Base-by-base conservation (phyloP, 2,329 filamentous ascomycete species). In the Arachnopeziza araneosa region DNA sequence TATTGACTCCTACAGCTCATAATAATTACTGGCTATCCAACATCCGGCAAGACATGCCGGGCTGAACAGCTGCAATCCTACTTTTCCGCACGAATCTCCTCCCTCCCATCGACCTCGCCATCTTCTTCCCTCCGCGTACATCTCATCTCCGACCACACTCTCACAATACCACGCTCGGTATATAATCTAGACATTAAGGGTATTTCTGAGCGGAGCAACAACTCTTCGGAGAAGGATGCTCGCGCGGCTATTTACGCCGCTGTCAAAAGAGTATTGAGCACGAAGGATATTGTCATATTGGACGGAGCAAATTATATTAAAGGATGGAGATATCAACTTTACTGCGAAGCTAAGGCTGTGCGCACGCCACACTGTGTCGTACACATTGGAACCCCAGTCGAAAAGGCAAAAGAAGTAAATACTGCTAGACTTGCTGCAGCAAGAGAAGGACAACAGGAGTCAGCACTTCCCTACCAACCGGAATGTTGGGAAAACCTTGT, bases 271-370 rank as follows among this genome's bases (percentile, higher is more conserved):
- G 82, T 86, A 54, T 79, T 96, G 30, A 85, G 83, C 62, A 82
- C 85, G 59, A 84, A 85, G 68, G 88, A 91, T 69, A 85, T 96
- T 60, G 89, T 95, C 56, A 84, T 96, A 53, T 83, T 91, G 19
- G 90, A 96, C 72, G 86, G 87, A 1, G 77, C 90, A 62, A 95
- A 95, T 75, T 96, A 95, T 75, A 96, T 96, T 76, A 95, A 95
- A 74, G 91, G 90, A 48, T 95, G 90, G 83, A 82, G 91, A 54
- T 96, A 96, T 73, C 90, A 96, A 78, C 78, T 96, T 23, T 88
- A 88, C 73, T 93, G 90, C 76, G 90, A 95, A 75, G 85, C 90
- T 48, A 95, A 95, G 75, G 90, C 90, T 54, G 77, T 90, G 57
- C 78, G 86, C 64, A 95, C 90, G 2, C 84, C 88, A 2, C 89